Evolutionary conservation across 768 basidiomycete genomes (phyloP).

Genomic region (Mycena filopes): DNA sequence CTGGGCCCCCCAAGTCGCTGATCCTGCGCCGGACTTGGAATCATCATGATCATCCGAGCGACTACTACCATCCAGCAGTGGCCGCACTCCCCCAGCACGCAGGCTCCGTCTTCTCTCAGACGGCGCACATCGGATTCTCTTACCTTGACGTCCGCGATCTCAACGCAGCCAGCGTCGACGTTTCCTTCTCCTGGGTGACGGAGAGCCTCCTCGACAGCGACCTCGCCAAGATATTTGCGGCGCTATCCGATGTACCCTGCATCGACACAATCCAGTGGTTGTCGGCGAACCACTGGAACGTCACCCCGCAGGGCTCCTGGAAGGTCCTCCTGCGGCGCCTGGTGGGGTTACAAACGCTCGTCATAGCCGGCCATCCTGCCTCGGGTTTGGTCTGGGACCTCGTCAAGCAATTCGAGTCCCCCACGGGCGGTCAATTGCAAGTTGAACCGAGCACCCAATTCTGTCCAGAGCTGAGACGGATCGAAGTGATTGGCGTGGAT

Average conservation of each 20-base stretch:
- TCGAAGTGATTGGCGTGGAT: conserved; percentile 3
- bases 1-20: conserved; percentile 13
- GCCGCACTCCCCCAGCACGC: conserved; percentile 12
- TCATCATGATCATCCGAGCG: neutral
- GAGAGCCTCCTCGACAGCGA: conserved; percentile 7
- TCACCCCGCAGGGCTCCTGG: conserved; percentile 6
- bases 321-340: conserved; percentile 8
- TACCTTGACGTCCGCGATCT: conserved; percentile 6
- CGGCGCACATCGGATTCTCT: conserved; percentile 10
- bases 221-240: conserved; percentile 7
- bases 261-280: conserved; percentile 15
- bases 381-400: conserved; percentile 23
- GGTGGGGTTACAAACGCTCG: neutral
- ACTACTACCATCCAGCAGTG: neutral
- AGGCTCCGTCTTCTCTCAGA: too few relatives aligned
- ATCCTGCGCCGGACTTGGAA: conserved; percentile 4
- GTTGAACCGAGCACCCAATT: too few relatives aligned
- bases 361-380: neutral
- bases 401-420: neutral
- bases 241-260: neutral
- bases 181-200: conserved; percentile 12
- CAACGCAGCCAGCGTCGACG: neutral
- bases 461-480: conserved; percentile 2
- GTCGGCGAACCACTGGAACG: conserved; percentile 12
- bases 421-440: neutral